These are phyloP conservation scores for Malassezia nana DNA, from an alignment of 1,284 basidiomycete species.

Conservation along the genomic window DNA sequence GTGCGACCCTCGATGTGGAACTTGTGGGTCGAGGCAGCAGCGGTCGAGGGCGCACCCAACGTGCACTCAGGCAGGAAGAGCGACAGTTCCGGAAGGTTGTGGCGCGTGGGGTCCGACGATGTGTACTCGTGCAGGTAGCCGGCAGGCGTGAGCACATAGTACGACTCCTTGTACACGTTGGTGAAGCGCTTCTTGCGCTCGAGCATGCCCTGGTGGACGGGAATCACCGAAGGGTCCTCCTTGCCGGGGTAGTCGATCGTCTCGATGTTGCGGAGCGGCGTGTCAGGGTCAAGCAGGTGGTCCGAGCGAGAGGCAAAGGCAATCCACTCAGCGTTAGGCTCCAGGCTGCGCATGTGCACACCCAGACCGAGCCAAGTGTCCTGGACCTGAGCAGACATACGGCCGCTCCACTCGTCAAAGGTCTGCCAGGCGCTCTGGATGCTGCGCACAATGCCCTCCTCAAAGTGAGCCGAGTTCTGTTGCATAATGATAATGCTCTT, in stretches of 20 bases:
- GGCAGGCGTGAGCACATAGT: slow-evolving; percentile 86
- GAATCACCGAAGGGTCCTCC: slow-evolving; percentile 76
- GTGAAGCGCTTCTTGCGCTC: slow-evolving; percentile 97
- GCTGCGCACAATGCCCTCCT: slow-evolving; percentile 87
- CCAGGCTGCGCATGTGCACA: slow-evolving; percentile 68
- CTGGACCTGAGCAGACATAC: slow-evolving; percentile 69
- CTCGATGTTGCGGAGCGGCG: slow-evolving; percentile 58
- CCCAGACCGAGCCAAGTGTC: slow-evolving; percentile 70
- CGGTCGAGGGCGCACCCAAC: slow-evolving; percentile 76
- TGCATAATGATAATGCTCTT: slow-evolving; percentile 99
- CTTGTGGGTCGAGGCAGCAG: slow-evolving; percentile 70
- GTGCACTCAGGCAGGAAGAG: slow-evolving; percentile 93
- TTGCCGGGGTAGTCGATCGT: slow-evolving; percentile 80
- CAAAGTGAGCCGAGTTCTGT: slow-evolving; percentile 89
- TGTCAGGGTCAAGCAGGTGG: slow-evolving; percentile 88
- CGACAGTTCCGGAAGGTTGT: slow-evolving; percentile 63
- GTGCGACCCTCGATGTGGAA: slow-evolving; percentile 93
- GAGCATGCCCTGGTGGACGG: slow-evolving; percentile 81
- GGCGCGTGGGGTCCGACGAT: slow-evolving; percentile 65
- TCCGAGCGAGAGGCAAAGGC: slow-evolving; percentile 86
- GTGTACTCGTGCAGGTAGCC: slow-evolving; percentile 90
- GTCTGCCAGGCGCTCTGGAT: slow-evolving; percentile 95
- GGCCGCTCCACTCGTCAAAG: slow-evolving; percentile 84
- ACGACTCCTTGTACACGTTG: slow-evolving; percentile 64
- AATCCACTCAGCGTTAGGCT: slow-evolving; percentile 92